Evolutionary conservation across 352 stramenopile species (phyloP).

Genomic region (Globisporangium echinulatum): DNA sequence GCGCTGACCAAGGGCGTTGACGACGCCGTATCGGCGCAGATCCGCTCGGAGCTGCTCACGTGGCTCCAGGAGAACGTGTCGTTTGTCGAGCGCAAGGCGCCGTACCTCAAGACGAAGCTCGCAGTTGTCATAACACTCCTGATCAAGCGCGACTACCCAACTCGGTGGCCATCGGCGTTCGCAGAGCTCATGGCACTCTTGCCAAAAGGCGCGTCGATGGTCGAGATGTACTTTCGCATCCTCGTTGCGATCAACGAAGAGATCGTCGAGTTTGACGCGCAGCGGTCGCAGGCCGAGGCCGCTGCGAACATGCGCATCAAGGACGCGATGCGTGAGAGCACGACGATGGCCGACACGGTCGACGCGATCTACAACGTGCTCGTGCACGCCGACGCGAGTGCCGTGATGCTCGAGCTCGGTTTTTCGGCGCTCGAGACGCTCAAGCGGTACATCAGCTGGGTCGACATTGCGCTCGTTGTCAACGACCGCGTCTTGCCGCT

Average conservation of each 20-base stretch:
- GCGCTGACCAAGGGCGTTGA: slow-evolving; percentile 31
- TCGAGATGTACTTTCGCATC: slow-evolving; percentile 90
- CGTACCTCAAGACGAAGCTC: slow-evolving; percentile 85
- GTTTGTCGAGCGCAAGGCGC: slow-evolving; percentile 48
- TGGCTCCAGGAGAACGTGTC: slow-evolving; percentile 61
- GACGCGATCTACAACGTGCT: slow-evolving; percentile 83
- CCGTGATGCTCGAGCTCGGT: slow-evolving; percentile 64
- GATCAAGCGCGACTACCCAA: slow-evolving; percentile 88
- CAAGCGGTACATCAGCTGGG: slow-evolving; percentile 84
- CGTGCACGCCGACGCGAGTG: slow-evolving; percentile 60
- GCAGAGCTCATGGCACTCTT: slow-evolving; percentile 72
- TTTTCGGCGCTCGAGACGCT: slow-evolving; percentile 66
- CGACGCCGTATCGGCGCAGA: slow-evolving; percentile 37
- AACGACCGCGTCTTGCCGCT: slow-evolving; percentile 79
- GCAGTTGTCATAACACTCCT: slow-evolving; percentile 74
- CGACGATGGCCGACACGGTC: slow-evolving; percentile 68
- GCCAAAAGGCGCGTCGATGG: slow-evolving; percentile 61
- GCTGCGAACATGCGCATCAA: slow-evolving; percentile 83
- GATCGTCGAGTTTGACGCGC: slow-evolving; percentile 85
- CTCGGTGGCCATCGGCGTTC: slow-evolving; percentile 84
- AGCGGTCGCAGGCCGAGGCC: slow-evolving; percentile 48
- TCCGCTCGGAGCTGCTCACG: slow-evolving; percentile 47
- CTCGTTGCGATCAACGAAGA: slow-evolving; percentile 88
- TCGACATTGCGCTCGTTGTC: slow-evolving; percentile 77
- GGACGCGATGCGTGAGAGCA: slow-evolving; percentile 79